These are phyloP conservation scores for Botrytis paeoniae DNA, from an alignment of 2,329 filamentous ascomycete species.

Conservation along the genomic window DNA sequence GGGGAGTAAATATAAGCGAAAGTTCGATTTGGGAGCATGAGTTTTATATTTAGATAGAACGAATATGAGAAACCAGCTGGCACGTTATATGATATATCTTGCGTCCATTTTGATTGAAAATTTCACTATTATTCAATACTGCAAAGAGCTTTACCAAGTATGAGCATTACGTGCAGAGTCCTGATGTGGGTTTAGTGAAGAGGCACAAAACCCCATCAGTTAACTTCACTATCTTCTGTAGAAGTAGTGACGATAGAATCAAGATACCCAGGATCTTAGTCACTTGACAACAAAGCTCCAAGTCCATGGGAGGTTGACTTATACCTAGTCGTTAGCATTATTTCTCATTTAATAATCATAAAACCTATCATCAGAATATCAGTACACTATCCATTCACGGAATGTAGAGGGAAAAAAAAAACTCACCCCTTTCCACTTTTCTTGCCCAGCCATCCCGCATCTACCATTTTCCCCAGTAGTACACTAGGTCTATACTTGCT, in stretches of 20 bases:
- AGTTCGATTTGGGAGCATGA: not conserved
- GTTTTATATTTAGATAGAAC: not conserved
- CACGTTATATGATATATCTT: not conserved
- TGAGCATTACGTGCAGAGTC: not conserved
- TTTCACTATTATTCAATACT: not conserved
- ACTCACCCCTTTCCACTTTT: conserved; percentile 81
- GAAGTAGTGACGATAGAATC: not conserved
- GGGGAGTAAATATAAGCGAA: not conserved
- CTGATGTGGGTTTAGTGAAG: not conserved
- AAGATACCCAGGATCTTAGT: not conserved
- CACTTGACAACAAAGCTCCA: not conserved
- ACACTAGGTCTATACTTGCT: conserved; percentile 93
- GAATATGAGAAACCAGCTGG: not conserved
- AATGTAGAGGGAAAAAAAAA: not conserved
- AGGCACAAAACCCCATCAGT: not conserved
- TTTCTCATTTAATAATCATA: conserved; percentile 35
- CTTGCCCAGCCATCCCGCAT: conserved; percentile 96
- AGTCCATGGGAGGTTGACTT: not conserved
- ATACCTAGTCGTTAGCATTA: not conserved
- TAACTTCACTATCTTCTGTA: not conserved
- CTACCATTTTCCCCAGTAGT: conserved; percentile 89
- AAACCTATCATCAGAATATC: conserved; percentile 30
- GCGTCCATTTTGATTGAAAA: not conserved
- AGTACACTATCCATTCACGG: conserved; percentile 19
- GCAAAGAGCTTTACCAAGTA: not conserved